Base-by-base conservation (phyloP, 2,329 filamentous ascomycete genomes). In the Cladophialophora bantiana region DNA sequence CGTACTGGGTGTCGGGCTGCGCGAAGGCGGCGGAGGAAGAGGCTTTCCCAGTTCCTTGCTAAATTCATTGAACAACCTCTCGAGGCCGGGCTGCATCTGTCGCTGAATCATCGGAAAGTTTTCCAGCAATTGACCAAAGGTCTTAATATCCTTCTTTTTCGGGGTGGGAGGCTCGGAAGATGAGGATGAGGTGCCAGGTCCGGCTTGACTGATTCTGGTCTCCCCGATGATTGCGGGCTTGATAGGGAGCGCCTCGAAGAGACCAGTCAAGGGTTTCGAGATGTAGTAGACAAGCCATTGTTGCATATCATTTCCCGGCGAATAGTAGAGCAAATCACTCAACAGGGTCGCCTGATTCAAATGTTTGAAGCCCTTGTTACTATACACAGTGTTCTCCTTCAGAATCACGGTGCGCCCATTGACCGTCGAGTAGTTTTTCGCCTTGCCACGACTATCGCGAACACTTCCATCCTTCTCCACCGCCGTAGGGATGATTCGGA, bases 211-310 rank as follows among this genome's bases (percentile, higher is more conserved):
- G 32, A 55, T 72, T 72, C 74, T 76, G 18, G 69, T 70, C 4
- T 72, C 67, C 12, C 62, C 57, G 7, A 72, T 64, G 32, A 73
- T 40, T 45, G 71, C 64, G 4, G 74, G 70, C 42, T 73, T 68
- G 45, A 72, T 78, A 78, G 83, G 70, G 4, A 79, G 76, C 1
- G 93, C 93, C 74, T 97, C 93, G 83, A 90, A 94, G 0, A 86
- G 85, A 31, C 95, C 95, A 20, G 97, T 86, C 59, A 99, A 82
- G 1, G 95, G 95, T 59, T 88, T 89, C 32, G 94, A 95, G 70
- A 99, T 96, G 79, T 94, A 97, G 84, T 98, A 98, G 67, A 99
- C 86, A 52, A 99, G 88, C 93, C 95, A 99, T 85, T 94, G 92
- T 73, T 93, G 90, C 13, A 92, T 90, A 73, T 98, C 94, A 73